Conservation (phyloP, 2,329 filamentous ascomycete species). For the Oidium heveae region DNA sequence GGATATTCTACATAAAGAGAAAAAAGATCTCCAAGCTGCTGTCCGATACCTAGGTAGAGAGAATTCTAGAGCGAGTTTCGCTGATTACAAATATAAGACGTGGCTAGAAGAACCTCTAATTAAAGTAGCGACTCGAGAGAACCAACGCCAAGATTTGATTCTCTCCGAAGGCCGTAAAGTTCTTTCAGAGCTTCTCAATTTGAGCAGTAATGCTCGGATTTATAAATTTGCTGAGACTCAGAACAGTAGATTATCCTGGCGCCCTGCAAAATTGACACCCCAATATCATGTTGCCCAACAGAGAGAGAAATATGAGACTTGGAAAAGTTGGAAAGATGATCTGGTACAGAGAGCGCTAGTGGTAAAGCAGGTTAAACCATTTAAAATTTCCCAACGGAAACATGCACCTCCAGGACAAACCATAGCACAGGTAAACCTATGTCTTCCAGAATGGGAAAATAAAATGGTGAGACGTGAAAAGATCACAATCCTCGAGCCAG, state of each 20-base stretch:
- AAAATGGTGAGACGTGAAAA: slow-evolving; percentile 8
- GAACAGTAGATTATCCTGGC: slow-evolving; percentile 37
- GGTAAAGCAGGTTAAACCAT: slow-evolving; percentile 9
- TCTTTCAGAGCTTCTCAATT: slow-evolving; percentile 35
- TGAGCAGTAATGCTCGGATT: slow-evolving; percentile 28
- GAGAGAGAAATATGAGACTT: slow-evolving; percentile 37
- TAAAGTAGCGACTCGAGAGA: slow-evolving; percentile 17
- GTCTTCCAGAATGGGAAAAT: slow-evolving; percentile 8
- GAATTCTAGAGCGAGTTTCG: slow-evolving; percentile 33
- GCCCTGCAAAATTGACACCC: slow-evolving; percentile 34
- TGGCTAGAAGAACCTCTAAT: slow-evolving; percentile 40
- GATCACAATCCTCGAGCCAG: slow-evolving; percentile 12
- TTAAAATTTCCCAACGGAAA: slow-evolving; percentile 3
- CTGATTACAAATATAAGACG: slow-evolving; percentile 27
- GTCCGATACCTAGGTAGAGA: slow-evolving; percentile 44
- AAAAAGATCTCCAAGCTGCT: slow-evolving; percentile 35
- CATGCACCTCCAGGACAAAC: slow-evolving; percentile 6
- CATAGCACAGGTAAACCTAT: slow-evolving; percentile 10
- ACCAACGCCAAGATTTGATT: slow-evolving; percentile 26
- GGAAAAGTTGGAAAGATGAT: slow-evolving; percentile 30
- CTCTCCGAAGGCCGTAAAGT: slow-evolving; percentile 36
- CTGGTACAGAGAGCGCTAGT: slow-evolving; percentile 27
- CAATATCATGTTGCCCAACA: slow-evolving; percentile 40
- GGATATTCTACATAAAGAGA: slow-evolving; percentile 43
- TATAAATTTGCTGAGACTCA: slow-evolving; percentile 33